Evolutionary conservation across 306 rosid species (phyloP).

Genomic region (Citrullus amarus): DNA sequence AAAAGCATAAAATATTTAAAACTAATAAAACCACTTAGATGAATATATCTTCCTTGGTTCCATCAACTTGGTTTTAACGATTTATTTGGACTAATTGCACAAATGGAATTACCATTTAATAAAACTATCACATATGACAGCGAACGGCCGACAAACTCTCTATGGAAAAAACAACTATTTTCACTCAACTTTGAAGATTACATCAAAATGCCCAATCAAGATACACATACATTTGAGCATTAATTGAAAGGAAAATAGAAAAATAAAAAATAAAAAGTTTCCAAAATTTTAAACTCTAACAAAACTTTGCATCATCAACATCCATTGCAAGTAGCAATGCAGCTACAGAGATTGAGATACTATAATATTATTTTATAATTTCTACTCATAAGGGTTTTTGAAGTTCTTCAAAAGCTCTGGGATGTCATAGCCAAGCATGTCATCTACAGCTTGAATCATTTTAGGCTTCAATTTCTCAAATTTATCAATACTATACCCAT

Average conservation of each 20-base stretch:
- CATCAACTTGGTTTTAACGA: not conserved
- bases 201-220: not conserved
- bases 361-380: not conserved
- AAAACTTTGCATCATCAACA: not conserved
- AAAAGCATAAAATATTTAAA: too few species aligned
- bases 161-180: not conserved
- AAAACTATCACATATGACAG: not conserved
- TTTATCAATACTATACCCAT: slow-evolving; percentile 28
- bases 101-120: not conserved
- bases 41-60: not conserved
- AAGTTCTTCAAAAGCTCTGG: slow-evolving; percentile 37
- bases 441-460: slow-evolving; percentile 41
- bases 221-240: slow-evolving; percentile 7
- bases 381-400: slow-evolving; percentile 32
- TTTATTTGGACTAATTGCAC: not conserved
- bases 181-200: not conserved
- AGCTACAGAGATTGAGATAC: not conserved
- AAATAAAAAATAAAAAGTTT: too few species aligned
- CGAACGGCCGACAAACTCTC: not conserved
- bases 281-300: not conserved
- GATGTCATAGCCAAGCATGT: slow-evolving; percentile 40
- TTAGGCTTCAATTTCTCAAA: slow-evolving; percentile 41
- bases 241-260: not conserved
- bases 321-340: not conserved
- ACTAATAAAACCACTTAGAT: not conserved